Base-by-base conservation (phyloP, 176 grass and related monocot genomes). In the Cocos nucifera region DNA sequence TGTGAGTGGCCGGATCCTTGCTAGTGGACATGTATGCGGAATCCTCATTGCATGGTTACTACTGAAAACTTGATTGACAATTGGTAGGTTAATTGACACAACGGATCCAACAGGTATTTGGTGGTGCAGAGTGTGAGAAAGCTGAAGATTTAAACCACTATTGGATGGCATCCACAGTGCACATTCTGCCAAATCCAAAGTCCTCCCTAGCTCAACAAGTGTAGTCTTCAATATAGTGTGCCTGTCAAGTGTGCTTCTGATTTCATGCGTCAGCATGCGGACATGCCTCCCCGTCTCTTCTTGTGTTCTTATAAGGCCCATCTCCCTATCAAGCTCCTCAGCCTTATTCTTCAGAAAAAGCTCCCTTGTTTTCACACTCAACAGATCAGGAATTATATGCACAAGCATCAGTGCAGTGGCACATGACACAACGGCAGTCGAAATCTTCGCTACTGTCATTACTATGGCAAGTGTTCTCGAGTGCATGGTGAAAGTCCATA, bases 231-330 rank as follows among this genome's bases (percentile, higher is more conserved):
- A 58, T 74, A 95, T 89, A 21, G 90, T 95, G 28, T 89, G 79
- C 14, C 90, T 74, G 63, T 95, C 82, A 59, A 95, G 90, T 6
- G 90, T 89, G 67, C 82, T 95, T 56, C 90, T 76, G 71, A 95
- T 95, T 78, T 95, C 90, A 53, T 95, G 90, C 4, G 82, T 95
- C 35, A 95, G 85, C 86, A 95, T 95, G 12, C 87, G 60, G 22
- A 89, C 90, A 80, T 89, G 82, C 21, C 90, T 80, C 49, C 86
- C 82, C 14, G 86, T 81, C 68, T 95, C 85, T 77, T 95, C 79
- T 17, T 95, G 82, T 9, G 73, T 83, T 50, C 73, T 68, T 70
- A 95, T 89, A 51, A 83, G 67, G 49, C 82, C 90, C 82, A 86
- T 86, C 69, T 86, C 85, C 65, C 83, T 83, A 58, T 95, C 90